phyloP scores from a whole-genome alignment of 1,139 yeast genomes.

The Taiozyma sp. region DNA sequence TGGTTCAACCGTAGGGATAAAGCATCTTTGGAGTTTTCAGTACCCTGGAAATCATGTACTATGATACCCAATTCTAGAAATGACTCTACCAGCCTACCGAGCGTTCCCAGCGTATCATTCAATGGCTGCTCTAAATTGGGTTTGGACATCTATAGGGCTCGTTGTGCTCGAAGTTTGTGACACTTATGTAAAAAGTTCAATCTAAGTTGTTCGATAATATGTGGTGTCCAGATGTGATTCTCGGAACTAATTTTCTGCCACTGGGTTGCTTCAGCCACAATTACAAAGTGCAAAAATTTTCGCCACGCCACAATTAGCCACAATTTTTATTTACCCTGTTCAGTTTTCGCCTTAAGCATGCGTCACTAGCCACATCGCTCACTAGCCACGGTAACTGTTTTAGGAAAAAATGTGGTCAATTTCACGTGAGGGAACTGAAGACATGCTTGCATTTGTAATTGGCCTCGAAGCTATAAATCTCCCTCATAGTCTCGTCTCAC shows the following conservation, averaged over 20 bases:
- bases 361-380: neutral
- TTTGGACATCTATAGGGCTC: neutral
- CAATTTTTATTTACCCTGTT: neutral
- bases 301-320: slow-evolving; percentile 2
- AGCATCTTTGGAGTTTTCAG: slow-evolving; percentile 57
- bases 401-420: slow-evolving; percentile 9
- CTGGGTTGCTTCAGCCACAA: neutral
- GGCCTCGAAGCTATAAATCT: neutral
- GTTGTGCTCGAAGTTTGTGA: neutral
- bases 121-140: slow-evolving; percentile 33
- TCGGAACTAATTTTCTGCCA: neutral
- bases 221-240: neutral
- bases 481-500: neutral
- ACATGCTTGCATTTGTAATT: neutral
- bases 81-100: slow-evolving; percentile 73
- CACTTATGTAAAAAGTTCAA: neutral
- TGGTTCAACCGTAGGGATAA: slow-evolving; percentile 35
- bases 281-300: neutral
- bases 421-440: slow-evolving; percentile 10
- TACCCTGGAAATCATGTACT: slow-evolving; percentile 91
- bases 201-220: neutral
- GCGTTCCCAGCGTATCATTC: slow-evolving; percentile 47
- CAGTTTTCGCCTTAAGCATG: neutral
- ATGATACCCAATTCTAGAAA: slow-evolving; percentile 85
- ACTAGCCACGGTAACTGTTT: slow-evolving; percentile 8